Percentiles rank a stretch among this genome's conserved stretches.
Evolutionary conservation across 768 basidiomycete genomes (phyloP).

Genomic region (Hericium erinaceus): DNA sequence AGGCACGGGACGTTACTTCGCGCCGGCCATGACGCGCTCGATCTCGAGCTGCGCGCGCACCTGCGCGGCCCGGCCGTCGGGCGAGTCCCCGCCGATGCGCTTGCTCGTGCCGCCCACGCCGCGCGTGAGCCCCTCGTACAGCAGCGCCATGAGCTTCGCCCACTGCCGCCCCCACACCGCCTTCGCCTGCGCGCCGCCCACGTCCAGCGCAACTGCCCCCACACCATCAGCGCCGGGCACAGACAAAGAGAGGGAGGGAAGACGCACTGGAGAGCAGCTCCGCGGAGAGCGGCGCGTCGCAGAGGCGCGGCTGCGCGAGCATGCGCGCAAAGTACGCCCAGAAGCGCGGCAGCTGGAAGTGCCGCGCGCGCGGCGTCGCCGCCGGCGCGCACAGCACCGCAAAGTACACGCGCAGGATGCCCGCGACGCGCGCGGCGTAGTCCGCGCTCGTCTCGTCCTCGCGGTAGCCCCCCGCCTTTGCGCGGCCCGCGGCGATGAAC

Average conservation of each 20-base stretch:
- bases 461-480: slow-evolving; percentile 52
- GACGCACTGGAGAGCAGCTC: slow-evolving; percentile 60
- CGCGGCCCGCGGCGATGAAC: slow-evolving; percentile 33
- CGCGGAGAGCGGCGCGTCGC: slow-evolving; percentile 52
- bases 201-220: slow-evolving; percentile 55
- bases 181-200: slow-evolving; percentile 52
- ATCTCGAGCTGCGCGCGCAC: slow-evolving; percentile 56
- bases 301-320: slow-evolving; percentile 38
- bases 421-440: slow-evolving; percentile 58
- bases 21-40: slow-evolving; percentile 43
- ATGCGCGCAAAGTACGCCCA: slow-evolving; percentile 72
- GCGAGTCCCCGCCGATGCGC: slow-evolving; percentile 49
- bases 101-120: slow-evolving; percentile 23
- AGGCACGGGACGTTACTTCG: neutral
- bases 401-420: slow-evolving; percentile 84
- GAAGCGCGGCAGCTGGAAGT: slow-evolving; percentile 53
- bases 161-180: slow-evolving; percentile 72
- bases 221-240: slow-evolving; percentile 4
- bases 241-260: neutral
- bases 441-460: slow-evolving; percentile 50
- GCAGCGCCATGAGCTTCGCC: slow-evolving; percentile 57
- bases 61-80: slow-evolving; percentile 56
- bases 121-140: slow-evolving; percentile 54
- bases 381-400: slow-evolving; percentile 41
- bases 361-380: slow-evolving; percentile 33